Evolutionary conservation across 163 green algal species (phyloP).

Genomic region (Chloromonas sp.): DNA sequence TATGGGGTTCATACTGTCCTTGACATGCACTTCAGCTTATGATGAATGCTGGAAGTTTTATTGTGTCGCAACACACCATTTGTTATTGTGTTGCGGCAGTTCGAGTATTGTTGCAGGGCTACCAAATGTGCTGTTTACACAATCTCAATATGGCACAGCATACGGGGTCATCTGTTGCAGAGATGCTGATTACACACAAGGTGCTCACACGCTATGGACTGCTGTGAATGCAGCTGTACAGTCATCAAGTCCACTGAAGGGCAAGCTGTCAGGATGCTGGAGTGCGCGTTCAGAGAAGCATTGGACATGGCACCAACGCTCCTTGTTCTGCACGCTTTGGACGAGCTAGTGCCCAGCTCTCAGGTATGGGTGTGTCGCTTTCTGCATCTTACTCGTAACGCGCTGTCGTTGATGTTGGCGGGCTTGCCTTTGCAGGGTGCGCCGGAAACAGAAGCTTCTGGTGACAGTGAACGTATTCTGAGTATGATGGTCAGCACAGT

Average conservation of each 20-base stretch:
- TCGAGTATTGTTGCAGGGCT: neutral
- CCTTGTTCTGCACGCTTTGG: neutral
- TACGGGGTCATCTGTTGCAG: neutral
- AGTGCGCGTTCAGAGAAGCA: neutral
- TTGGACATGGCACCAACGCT: neutral
- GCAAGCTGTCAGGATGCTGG: neutral
- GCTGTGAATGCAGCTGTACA: neutral
- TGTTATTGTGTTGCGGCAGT: no score
- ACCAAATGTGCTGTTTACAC: neutral
- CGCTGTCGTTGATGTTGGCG: neutral
- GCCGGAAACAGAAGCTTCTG: neutral
- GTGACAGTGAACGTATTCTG: neutral
- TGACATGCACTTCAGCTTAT: no score
- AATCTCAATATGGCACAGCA: neutral
- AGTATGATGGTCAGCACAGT: neutral
- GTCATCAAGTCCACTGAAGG: neutral
- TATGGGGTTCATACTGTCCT: no score
- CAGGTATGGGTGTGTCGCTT: neutral
- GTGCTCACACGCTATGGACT: neutral
- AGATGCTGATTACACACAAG: neutral
- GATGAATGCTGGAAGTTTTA: no score
- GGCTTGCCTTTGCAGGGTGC: neutral
- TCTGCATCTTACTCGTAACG: neutral
- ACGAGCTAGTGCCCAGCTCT: neutral
- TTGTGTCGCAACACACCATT: no score